These are phyloP conservation scores for Gossypium anomalum DNA, from an alignment of 345 rosid species.

Conservation along the genomic window DNA sequence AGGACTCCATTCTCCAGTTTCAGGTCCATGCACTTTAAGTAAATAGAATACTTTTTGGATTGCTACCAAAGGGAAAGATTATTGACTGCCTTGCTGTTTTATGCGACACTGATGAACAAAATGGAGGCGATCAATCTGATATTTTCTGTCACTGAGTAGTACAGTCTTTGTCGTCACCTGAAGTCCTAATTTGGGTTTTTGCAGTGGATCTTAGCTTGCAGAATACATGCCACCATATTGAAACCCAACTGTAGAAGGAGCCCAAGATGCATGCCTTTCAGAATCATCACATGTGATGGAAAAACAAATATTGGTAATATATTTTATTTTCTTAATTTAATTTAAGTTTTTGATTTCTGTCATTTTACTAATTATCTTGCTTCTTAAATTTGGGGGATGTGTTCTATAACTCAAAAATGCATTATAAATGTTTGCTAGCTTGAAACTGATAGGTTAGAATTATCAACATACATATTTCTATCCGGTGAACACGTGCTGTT, in stretches of 20 bases:
- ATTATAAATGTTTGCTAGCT: neutral
- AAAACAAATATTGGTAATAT: neutral
- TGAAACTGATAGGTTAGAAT: too few species aligned
- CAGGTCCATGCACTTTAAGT: neutral
- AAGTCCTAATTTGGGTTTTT: neutral
- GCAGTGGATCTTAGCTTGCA: constrained; percentile 4
- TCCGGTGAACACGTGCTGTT: neutral
- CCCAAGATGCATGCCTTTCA: neutral
- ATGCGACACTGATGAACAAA: neutral
- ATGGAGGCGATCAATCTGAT: neutral
- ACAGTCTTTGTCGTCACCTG: neutral
- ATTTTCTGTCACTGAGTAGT: neutral
- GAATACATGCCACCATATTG: neutral
- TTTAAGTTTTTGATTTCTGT: neutral
- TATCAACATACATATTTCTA: neutral
- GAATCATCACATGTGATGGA: constrained; percentile 2
- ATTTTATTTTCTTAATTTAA: too few species aligned
- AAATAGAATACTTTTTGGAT: neutral
- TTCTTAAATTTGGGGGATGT: constrained; percentile 3
- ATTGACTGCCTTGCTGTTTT: neutral
- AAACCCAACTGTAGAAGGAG: neutral
- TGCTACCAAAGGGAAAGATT: neutral
- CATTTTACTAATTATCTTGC: neutral
- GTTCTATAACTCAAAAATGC: neutral
- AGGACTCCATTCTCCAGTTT: neutral